phyloP scores from a whole-genome alignment of 2,329 filamentous ascomycete species.

The Beauveria scarabaeidicola region DNA sequence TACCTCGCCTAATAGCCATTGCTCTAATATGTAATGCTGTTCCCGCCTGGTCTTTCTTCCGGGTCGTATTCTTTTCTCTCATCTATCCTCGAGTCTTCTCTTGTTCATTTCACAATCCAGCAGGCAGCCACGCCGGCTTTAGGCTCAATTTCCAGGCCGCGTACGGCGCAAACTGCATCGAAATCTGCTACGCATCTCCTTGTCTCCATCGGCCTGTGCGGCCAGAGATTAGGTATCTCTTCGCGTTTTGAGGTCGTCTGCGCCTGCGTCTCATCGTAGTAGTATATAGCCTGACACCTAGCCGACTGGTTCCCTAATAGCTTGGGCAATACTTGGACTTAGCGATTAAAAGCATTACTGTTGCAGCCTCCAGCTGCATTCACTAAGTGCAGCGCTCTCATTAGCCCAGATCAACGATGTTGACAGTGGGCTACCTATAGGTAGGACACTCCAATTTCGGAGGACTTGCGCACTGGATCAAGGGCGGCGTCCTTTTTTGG shows the following conservation, averaged over 20 bases:
- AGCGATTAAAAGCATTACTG: no score
- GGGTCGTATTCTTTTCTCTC: not conserved
- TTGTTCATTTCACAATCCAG: not conserved
- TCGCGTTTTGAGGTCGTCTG: not conserved
- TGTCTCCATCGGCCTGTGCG: not conserved
- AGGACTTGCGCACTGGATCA: constrained; percentile 86
- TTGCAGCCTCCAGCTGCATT: no score
- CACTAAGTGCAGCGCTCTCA: no score
- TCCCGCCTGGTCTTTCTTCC: not conserved
- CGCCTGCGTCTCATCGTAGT: not conserved
- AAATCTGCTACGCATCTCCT: not conserved
- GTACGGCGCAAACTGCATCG: not conserved
- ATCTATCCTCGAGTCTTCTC: not conserved
- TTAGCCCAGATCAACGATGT: no score
- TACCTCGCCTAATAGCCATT: not conserved
- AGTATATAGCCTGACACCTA: not conserved
- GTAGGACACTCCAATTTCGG: constrained; percentile 64
- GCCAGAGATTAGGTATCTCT: not conserved
- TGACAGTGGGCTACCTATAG: no score
- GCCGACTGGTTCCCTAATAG: not conserved
- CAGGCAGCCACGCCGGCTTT: not conserved
- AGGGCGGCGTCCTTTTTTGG: constrained; percentile 92
- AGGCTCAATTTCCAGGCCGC: not conserved
- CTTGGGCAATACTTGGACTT: not conserved
- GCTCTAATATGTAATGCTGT: not conserved